A percentile compares a stretch with the other conserved stretches of the same genome.
These are phyloP conservation scores for Magnolia kwangsiensis DNA, from an alignment of 164 flowering plant species.

Conservation along the genomic window DNA sequence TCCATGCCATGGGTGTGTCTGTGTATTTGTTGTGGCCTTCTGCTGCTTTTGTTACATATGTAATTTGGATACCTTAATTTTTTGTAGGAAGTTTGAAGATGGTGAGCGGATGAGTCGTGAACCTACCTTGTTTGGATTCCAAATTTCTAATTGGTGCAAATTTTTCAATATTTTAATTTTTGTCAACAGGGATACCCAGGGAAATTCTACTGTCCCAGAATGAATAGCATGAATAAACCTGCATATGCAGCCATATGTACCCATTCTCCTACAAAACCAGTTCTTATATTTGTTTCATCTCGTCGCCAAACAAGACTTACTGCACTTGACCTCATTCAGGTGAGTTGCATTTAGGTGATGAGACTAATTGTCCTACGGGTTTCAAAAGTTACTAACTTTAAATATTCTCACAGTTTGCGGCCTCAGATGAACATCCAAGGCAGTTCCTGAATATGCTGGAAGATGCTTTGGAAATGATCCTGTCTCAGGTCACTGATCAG, in stretches of 20 bases:
- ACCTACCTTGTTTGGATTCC: neutral
- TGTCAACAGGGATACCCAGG: conserved; percentile 90
- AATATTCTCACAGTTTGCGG: conserved; percentile 64
- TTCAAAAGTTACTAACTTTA: conserved; percentile 7
- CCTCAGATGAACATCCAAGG: conserved; percentile 86
- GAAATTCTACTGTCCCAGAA: conserved; percentile 93
- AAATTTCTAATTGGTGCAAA: neutral
- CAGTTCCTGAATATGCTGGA: conserved; percentile 80
- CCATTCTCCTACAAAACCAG: conserved; percentile 95
- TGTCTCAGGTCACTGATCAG: conserved; percentile 88
- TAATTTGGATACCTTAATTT: too few species aligned
- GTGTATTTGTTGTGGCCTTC: too few species aligned
- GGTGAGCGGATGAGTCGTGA: neutral
- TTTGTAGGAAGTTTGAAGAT: neutral
- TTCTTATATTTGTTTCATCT: conserved; percentile 95
- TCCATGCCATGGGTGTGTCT: too few species aligned
- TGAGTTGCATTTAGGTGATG: conserved; percentile 20
- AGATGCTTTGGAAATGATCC: conserved; percentile 84
- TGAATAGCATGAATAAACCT: conserved; percentile 99
- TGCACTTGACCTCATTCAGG: conserved; percentile 97
- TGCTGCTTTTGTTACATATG: too few species aligned
- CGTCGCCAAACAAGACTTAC: conserved; percentile 99
- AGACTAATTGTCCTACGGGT: neutral
- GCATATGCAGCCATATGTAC: conserved; percentile 98
- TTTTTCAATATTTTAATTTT: neutral